Conservation (phyloP, 2,329 filamentous ascomycete genomes). For the Monosporascus sp. region DNA sequence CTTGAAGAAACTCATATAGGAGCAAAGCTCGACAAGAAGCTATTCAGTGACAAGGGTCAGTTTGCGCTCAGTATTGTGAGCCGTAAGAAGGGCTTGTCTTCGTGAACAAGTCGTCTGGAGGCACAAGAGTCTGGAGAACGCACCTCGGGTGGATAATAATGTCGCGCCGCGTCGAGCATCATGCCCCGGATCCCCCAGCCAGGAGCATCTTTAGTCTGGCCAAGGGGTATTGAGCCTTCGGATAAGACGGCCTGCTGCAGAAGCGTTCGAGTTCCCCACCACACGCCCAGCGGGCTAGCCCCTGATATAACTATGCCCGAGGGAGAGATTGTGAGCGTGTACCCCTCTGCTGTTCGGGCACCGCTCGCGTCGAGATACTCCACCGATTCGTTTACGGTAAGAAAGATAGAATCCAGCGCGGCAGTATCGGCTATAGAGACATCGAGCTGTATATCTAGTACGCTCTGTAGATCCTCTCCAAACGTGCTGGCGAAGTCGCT, state of each 20-base stretch:
- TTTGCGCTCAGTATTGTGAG: not conserved
- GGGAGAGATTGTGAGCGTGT: conserved; percentile 35
- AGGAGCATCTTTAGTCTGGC: conserved; percentile 41
- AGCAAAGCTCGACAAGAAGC: conserved; percentile 52
- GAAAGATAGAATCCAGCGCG: conserved; percentile 30
- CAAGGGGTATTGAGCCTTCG: conserved; percentile 33
- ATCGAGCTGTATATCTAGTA: conserved; percentile 23
- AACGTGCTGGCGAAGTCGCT: conserved; percentile 42
- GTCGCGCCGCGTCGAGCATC: conserved; percentile 46
- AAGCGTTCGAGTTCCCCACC: conserved; percentile 53
- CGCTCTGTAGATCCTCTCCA: conserved; percentile 25
- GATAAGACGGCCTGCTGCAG: conserved; percentile 43
- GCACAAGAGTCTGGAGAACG: not conserved
- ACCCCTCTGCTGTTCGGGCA: conserved; percentile 42
- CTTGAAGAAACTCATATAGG: conserved; percentile 57
- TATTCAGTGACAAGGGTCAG: conserved; percentile 6
- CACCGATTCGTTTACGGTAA: conserved; percentile 38
- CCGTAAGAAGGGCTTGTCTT: not conserved
- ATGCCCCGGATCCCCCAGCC: conserved; percentile 44
- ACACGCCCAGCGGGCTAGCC: conserved; percentile 48
- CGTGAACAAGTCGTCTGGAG: not conserved
- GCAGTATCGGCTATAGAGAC: conserved; percentile 18
- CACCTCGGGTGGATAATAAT: conserved; percentile 47
- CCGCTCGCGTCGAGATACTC: conserved; percentile 40
- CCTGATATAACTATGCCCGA: conserved; percentile 41